Base-by-base conservation (phyloP, 148 eudicot species). In the Amaranthus hypochondriacus region DNA sequence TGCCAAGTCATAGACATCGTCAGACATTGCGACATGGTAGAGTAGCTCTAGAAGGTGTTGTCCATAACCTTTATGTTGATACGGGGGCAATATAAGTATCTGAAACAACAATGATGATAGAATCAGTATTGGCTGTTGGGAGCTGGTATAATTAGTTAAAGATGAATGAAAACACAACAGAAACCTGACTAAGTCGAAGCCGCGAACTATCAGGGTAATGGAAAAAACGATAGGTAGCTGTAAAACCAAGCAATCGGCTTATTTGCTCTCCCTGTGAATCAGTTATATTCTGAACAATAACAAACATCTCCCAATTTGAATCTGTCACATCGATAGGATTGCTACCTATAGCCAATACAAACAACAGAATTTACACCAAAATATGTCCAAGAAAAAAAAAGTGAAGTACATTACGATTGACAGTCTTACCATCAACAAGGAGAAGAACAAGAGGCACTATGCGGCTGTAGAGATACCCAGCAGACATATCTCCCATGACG, bases 371-470 rank as follows among this genome's bases (percentile, higher is more conserved):
- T 13, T 51, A 13, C 48, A 51, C 48, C 28, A 66, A 42, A 8
- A 62, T 42, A 56, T 28, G 39, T 28, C 39, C 39, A 28, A 4
- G 47, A 56, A 50, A 49, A 51, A 18, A 18, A 42, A 79, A 50
- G 4, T 50, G 60, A 53, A 75, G 69, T 56, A 18, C 48, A 51
- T 42, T 62, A 66, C 9, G 62, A 57, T 8, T 48, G 10, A 71
- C 18, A 77, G 65, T 50, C 51, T 86, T 86, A 95, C 98, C 98
- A 79, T 95, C 98, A 56, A 95, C 86, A 49, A 95, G 92, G 53
- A 94, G 96, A 67, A 95, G 96, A 69, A 86, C 93, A 78, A 95
- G 93, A 80, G 98, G 96, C 74, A 95, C 87, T 82, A 95, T 76
- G 83, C 96, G 87, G 77, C 93, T 79, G 84, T 95, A 95, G 61